Percentiles rank a stretch among this genome's conserved stretches.
Evolutionary conservation across 208 protist genomes (phyloP).

Genomic region (Leishmania tarentolae): DNA sequence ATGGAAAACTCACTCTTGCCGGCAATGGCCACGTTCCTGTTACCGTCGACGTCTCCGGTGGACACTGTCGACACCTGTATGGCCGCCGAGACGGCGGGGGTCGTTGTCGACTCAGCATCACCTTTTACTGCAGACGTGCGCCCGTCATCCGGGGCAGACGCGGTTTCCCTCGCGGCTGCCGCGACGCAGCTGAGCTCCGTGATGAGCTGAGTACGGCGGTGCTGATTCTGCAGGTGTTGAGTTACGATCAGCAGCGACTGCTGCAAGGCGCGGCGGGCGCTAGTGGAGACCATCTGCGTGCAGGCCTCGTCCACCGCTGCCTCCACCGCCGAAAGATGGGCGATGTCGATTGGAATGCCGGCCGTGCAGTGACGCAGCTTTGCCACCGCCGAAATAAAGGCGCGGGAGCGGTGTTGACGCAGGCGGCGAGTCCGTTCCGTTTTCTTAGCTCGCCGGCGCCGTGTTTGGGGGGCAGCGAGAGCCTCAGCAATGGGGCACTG

Average conservation of each 20-base stretch:
- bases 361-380: slow-evolving; percentile 32
- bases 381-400: slow-evolving; percentile 32
- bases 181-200: neutral
- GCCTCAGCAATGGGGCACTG: neutral
- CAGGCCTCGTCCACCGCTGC: slow-evolving; percentile 29
- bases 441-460: neutral
- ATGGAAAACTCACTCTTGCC: neutral
- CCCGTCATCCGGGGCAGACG: neutral
- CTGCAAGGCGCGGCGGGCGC: slow-evolving; percentile 27
- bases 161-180: neutral
- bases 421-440: slow-evolving; percentile 8
- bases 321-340: slow-evolving; percentile 30
- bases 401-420: slow-evolving; percentile 18
- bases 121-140: neutral
- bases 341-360: slow-evolving; percentile 25
- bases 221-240: slow-evolving; percentile 33
- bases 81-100: neutral
- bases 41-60: neutral
- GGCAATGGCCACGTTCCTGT: neutral
- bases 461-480: neutral
- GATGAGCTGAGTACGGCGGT: slow-evolving; percentile 10
- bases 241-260: slow-evolving; percentile 44
- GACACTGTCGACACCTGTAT: neutral
- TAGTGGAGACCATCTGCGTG: slow-evolving; percentile 5
- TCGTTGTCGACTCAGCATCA: neutral